Base-by-base conservation (phyloP, 306 rosid species). In the Trichosanthes cucumerina region DNA sequence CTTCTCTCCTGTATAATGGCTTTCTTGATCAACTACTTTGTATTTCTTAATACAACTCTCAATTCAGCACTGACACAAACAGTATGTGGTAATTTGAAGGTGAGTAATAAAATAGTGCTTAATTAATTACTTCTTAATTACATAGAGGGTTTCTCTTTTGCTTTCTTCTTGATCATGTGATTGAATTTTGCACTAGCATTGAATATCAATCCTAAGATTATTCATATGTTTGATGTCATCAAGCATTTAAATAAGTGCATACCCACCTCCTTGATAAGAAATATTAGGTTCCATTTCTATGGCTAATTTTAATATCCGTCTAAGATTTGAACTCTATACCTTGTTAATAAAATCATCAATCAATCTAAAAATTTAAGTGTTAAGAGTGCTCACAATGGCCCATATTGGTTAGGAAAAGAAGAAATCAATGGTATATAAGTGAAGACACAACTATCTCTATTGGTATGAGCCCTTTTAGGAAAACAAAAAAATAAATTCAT, bases 11-110 rank as follows among this genome's bases (percentile, higher is more conserved):
- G 96, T 80, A 56, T 83, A 36, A 70, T 92, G 89, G 92, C 91
- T 31, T 93, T 92, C 85, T 88, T 86, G 63, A 81, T 92, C 79
- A 93, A 92, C 83, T 92, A 90, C 80, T 88, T 86, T n/a, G 92
- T 89, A 4, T 89, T 93, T 85, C 81, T 90, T 79, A 93, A 92
- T 68, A 92, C 94, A 52, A 89, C 90, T 53, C 60, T 90, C 82
- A 93, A 92, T 84, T 93, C 94, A 54, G 98, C 97, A 23, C 89
- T 93, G 75, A 90, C 98, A 9, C 96, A 90, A 52, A 90, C 93
- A 50, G 88, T 92, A 5, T 93, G 98, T 47, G 91, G 98, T 79
- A 92, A 91, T 78, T 76, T 86, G 80, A 88, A 86, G 91, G 91
- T 84, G 33, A 26, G 81, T 56, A 34, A 28, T 28, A n/a, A n/a